phyloP scores from a whole-genome alignment of 2,329 filamentous ascomycete species.

The Nannizziopsis barbatae region DNA sequence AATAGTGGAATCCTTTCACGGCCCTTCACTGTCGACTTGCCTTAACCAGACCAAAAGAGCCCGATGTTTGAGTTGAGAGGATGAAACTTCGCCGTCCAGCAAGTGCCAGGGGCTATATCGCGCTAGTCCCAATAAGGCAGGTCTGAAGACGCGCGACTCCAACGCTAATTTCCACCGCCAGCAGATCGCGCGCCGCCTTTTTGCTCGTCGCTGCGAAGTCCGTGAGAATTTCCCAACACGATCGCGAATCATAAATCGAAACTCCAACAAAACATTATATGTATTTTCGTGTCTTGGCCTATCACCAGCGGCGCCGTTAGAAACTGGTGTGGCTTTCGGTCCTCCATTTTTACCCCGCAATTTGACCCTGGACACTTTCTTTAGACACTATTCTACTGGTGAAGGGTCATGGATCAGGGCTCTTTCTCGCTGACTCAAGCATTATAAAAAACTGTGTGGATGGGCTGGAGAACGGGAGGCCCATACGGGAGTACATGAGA shows the following conservation, averaged over 20 bases:
- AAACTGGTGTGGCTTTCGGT: background rate
- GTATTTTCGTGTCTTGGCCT: background rate
- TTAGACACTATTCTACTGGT: background rate
- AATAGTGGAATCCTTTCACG: too few relatives aligned
- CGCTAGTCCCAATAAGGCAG: constrained; percentile 4
- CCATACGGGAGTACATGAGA: too few relatives aligned
- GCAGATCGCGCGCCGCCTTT: background rate
- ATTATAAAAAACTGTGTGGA: too few relatives aligned
- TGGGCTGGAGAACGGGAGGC: too few relatives aligned
- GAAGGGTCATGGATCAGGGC: background rate
- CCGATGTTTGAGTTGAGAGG: background rate
- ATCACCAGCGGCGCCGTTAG: background rate
- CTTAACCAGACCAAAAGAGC: too few relatives aligned
- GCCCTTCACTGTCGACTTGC: too few relatives aligned
- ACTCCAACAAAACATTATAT: background rate
- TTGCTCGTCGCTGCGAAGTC: too few relatives aligned
- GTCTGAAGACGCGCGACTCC: background rate
- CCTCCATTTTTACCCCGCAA: constrained; percentile 4
- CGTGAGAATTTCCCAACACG: background rate
- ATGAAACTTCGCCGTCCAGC: background rate
- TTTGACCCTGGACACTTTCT: background rate
- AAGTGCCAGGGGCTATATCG: background rate
- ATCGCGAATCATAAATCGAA: background rate
- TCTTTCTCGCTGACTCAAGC: too few relatives aligned
- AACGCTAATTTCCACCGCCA: background rate